A percentile compares a stretch with the other conserved stretches of the same genome.
Evolutionary conservation across 2,329 filamentous ascomycete species (phyloP).

Genomic region (Spiromastix sp.): DNA sequence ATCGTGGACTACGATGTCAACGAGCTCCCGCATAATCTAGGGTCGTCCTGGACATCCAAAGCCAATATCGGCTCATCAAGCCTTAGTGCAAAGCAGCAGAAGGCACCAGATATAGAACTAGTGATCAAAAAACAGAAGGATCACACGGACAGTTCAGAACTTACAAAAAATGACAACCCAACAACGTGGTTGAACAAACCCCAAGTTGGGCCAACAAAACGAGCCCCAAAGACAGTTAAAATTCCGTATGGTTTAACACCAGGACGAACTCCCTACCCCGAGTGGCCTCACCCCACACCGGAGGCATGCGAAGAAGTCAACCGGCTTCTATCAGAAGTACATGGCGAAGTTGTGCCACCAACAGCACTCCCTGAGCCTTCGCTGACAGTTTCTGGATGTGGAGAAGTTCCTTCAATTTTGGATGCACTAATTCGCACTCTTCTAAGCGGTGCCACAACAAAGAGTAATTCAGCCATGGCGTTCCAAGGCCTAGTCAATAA

Average conservation of each 20-base stretch:
- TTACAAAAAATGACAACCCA: no score
- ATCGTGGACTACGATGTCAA: constrained; percentile 9
- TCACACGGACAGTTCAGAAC: no score
- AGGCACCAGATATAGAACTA: no score
- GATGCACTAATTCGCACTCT: constrained; percentile 54
- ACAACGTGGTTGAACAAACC: no score
- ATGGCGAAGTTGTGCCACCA: constrained; percentile 56
- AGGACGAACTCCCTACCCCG: constrained; percentile 54
- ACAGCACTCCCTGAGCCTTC: constrained; percentile 60
- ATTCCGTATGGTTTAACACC: constrained; percentile 43
- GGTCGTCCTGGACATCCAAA: no score
- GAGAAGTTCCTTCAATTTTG: constrained; percentile 54
- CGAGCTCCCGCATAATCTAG: constrained; percentile 18
- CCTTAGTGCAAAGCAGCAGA: no score
- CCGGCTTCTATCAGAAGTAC: constrained; percentile 51
- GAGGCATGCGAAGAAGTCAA: constrained; percentile 62
- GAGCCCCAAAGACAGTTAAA: no score
- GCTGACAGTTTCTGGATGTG: constrained; percentile 59
- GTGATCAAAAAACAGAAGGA: no score
- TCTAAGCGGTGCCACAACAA: constrained; percentile 51
- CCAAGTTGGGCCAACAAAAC: no score
- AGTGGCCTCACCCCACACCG: constrained; percentile 53
- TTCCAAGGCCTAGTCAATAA: constrained; percentile 54
- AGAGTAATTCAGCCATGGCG: constrained; percentile 51
- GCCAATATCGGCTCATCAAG: no score